Evolutionary conservation across 2,329 filamentous ascomycete genomes (phyloP).

Genomic region (Cadophora malorum): DNA sequence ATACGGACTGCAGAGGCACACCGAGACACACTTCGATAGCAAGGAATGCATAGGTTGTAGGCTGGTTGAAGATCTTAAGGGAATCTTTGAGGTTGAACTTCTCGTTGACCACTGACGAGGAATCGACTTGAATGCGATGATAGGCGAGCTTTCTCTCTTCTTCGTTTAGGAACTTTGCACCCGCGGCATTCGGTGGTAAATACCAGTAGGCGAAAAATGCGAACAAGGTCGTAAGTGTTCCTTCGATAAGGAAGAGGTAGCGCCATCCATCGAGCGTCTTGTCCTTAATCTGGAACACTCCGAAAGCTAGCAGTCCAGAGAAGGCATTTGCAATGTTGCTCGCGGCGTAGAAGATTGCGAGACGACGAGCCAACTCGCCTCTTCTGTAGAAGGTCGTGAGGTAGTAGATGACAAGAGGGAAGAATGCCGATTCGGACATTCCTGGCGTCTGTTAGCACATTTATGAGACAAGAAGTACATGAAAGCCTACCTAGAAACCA

Average conservation of each 20-base stretch:
- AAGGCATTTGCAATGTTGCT: constrained; percentile 76
- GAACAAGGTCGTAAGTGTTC: constrained; percentile 37
- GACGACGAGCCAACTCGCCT: constrained; percentile 71
- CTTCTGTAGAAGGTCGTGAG: constrained; percentile 72
- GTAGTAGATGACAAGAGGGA: constrained; percentile 67
- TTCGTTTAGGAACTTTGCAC: constrained; percentile 43
- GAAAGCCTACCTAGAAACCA: constrained; percentile 65
- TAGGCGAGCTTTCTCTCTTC: constrained; percentile 45
- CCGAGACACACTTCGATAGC: constrained; percentile 65
- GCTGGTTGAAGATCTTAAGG: constrained; percentile 57
- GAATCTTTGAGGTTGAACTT: constrained; percentile 58
- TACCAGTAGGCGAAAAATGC: constrained; percentile 46
- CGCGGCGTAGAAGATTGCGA: constrained; percentile 78
- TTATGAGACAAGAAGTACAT: neutral
- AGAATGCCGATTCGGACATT: constrained; percentile 72
- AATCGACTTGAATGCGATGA: constrained; percentile 57
- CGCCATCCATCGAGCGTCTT: constrained; percentile 56
- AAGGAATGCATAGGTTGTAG: constrained; percentile 53
- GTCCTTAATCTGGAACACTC: constrained; percentile 59
- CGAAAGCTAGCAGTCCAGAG: constrained; percentile 47
- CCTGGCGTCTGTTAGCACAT: constrained; percentile 30
- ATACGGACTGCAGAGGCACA: constrained; percentile 62
- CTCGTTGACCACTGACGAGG: constrained; percentile 65
- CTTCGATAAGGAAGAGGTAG: constrained; percentile 58
- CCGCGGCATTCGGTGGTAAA: constrained; percentile 45